phyloP scores from a whole-genome alignment of 768 basidiomycete species.

The Suillus clintonianus region DNA sequence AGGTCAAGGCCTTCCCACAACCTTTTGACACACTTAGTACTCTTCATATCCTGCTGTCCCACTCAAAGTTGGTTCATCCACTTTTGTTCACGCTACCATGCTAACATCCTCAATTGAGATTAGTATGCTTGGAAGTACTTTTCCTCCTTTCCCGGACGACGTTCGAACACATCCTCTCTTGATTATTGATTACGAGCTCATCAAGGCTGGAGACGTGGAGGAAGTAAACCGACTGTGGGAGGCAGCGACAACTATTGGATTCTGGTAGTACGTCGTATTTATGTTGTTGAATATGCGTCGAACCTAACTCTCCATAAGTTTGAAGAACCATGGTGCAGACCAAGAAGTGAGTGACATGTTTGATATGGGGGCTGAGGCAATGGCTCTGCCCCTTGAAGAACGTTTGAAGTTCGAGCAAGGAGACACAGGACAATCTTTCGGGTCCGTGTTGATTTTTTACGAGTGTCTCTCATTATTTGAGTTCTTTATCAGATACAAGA shows the following conservation, averaged over 20 bases:
- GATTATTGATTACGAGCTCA: conserved; percentile 45
- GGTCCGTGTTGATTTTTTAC: conserved; percentile 20
- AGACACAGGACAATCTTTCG: conserved; percentile 40
- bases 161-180: conserved; percentile 48
- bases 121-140: conserved; percentile 32
- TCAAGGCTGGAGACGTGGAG: conserved; percentile 33
- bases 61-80: neutral
- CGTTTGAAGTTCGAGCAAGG: conserved; percentile 47
- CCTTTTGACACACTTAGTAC: neutral
- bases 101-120: neutral
- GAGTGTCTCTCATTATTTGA: neutral
- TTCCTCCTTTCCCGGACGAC: conserved; percentile 46
- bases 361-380: conserved; percentile 42
- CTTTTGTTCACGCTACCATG: neutral
- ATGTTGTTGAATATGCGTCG: neutral
- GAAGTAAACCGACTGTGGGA: conserved; percentile 50
- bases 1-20: neutral
- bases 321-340: conserved; percentile 46
- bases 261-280: conserved; percentile 49
- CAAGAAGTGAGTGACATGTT: conserved; percentile 40
- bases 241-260: conserved; percentile 50
- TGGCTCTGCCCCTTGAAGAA: conserved; percentile 43
- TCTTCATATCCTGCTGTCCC: neutral
- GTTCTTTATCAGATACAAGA: conserved; percentile 49
- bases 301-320: conserved; percentile 19